A percentile compares a stretch with the other conserved stretches of the same genome.
phyloP scores from a whole-genome alignment of 2,329 filamentous ascomycete species.

The Talaromyces amestolkiae region DNA sequence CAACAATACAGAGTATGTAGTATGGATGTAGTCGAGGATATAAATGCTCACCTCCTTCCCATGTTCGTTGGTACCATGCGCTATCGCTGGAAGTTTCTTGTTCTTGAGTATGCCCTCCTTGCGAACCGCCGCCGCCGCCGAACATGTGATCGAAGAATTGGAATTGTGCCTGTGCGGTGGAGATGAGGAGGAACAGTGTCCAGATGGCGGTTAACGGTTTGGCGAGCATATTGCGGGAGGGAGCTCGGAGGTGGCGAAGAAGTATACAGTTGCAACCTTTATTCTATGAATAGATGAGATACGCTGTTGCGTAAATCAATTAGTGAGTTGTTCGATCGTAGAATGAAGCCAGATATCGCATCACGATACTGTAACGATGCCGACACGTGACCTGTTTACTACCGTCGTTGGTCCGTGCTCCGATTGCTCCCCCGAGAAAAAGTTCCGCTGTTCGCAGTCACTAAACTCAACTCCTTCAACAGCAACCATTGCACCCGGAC shows the following conservation, averaged over 20 bases:
- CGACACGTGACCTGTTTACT: slow-evolving; percentile 18
- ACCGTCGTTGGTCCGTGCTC: slow-evolving; percentile 11
- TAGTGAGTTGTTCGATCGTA: not conserved
- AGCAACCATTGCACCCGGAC: not conserved
- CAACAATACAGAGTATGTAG: not conserved
- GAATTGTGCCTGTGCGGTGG: slow-evolving; percentile 72
- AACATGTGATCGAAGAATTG: slow-evolving; percentile 99
- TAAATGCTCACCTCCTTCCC: slow-evolving; percentile 59
- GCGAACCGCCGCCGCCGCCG: slow-evolving; percentile 59
- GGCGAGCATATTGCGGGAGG: slow-evolving; percentile 26
- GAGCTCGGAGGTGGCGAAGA: not conserved
- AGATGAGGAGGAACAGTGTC: slow-evolving; percentile 58
- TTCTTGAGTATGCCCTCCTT: slow-evolving; percentile 55
- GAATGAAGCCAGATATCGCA: slow-evolving; percentile 33
- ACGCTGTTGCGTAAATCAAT: not conserved
- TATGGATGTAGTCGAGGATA: not conserved
- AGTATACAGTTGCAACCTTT: not conserved
- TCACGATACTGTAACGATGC: not conserved
- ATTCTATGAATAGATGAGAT: not conserved
- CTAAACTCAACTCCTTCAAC: not conserved
- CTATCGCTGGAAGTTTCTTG: slow-evolving; percentile 83
- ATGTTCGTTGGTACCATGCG: slow-evolving; percentile 70
- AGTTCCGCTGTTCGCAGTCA: slow-evolving; percentile 18
- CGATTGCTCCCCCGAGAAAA: slow-evolving; percentile 22
- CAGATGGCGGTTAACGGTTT: slow-evolving; percentile 31